Evolutionary conservation across 768 basidiomycete species (phyloP).

Genomic region (Termitomyces heimii): DNA sequence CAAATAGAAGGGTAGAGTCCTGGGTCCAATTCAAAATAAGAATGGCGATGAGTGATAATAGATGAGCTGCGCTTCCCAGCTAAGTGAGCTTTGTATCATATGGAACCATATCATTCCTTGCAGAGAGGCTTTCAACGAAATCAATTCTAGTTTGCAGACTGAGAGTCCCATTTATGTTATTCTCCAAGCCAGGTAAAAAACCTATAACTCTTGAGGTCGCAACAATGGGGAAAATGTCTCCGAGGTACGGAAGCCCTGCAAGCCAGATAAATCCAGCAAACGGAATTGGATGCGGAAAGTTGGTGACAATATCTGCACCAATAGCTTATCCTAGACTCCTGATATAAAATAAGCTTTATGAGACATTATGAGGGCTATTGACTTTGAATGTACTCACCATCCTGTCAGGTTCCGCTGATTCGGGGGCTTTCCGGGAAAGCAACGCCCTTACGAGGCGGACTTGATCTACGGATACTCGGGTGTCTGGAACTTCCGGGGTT

Average conservation of each 20-base stretch:
- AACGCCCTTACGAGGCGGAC: too few species aligned
- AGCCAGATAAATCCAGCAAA: not conserved
- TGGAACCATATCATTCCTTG: not conserved
- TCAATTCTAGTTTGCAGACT: not conserved
- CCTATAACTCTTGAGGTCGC: not conserved
- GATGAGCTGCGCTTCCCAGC: not conserved
- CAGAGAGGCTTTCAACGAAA: not conserved
- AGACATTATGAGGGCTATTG: not conserved
- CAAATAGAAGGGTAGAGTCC: not conserved
- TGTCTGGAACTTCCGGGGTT: too few species aligned
- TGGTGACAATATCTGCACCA: not conserved
- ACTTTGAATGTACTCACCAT: not conserved
- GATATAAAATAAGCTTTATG: not conserved
- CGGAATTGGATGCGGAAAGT: not conserved
- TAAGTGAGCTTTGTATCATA: not conserved
- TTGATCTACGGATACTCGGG: too few species aligned
- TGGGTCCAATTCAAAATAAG: not conserved
- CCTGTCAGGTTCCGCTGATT: too few species aligned
- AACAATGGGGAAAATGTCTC: not conserved
- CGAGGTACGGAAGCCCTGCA: not conserved
- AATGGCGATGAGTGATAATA: not conserved
- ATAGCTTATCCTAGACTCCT: not conserved
- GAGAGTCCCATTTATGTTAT: not conserved
- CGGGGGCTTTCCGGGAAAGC: too few species aligned
- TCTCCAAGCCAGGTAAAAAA: not conserved